A percentile compares a stretch with the other conserved stretches of the same genome.
Conservation (phyloP, 495 filamentous ascomycete species). For the Penicillium waksmanii region DNA sequence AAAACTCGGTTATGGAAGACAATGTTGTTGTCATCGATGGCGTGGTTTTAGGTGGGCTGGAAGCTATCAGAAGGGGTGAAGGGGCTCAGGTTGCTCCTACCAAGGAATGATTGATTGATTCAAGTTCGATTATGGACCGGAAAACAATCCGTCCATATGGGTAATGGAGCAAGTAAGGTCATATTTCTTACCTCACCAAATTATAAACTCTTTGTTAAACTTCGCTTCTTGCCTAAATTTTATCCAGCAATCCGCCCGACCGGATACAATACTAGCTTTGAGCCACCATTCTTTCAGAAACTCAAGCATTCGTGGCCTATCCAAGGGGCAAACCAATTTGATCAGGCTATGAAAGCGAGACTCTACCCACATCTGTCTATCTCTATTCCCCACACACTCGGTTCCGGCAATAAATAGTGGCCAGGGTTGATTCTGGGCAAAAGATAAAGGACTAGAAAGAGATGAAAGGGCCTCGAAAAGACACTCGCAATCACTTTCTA, state of each 20-base stretch:
- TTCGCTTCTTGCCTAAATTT: background rate
- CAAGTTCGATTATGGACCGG: no score
- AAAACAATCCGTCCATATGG: background rate
- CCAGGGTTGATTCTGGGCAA: slow-evolving; percentile 1
- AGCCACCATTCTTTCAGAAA: background rate
- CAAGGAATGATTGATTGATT: background rate
- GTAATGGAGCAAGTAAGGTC: no score
- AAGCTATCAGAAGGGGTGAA: background rate
- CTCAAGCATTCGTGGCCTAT: background rate
- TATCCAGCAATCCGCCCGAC: background rate
- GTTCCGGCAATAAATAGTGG: background rate
- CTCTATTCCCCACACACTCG: background rate
- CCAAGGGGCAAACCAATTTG: background rate
- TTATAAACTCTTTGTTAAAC: background rate
- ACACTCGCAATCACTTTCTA: slow-evolving; percentile 4
- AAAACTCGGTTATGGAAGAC: slow-evolving; percentile 1
- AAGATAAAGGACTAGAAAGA: background rate
- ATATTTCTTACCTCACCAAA: background rate
- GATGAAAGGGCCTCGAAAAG: background rate
- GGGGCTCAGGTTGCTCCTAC: background rate
- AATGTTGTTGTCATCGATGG: slow-evolving; percentile 1
- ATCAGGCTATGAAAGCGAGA: background rate
- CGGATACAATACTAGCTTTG: background rate
- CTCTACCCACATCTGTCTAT: background rate
- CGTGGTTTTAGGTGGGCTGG: background rate